Base-by-base conservation (phyloP, 2,329 filamentous ascomycete genomes). In the Talaromyces sp. region DNA sequence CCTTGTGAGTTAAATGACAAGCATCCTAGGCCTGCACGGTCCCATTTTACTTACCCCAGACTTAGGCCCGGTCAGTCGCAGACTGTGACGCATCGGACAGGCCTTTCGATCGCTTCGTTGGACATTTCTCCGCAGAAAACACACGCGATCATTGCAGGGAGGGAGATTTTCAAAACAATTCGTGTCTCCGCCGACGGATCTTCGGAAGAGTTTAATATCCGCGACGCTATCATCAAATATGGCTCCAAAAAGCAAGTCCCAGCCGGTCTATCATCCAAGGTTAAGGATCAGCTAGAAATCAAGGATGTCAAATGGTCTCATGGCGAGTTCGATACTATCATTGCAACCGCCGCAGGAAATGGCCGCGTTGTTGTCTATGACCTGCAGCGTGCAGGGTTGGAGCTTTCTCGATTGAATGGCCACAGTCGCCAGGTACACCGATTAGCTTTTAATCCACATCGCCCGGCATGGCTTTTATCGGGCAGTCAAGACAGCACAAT, bases 291-390 rank as follows among this genome's bases (percentile, higher is more conserved):
- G 63, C 78, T 88, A 65, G 83, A 85, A 59, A 85, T 87, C 65
- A 85, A 84, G 64, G 86, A 89, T 72, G 86, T 89, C 33, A 87
- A 87, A 65, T 89, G 86, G 86, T 87, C 86, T 57, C 85, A 87
- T 74, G 83, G 84, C 63, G 79, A 81, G 59, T 87, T 82, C 70
- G 82, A 81, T 67, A 81, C 83, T 63, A 82, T 82, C 67, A 85
- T 89, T 65, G 86, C 85, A 44, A 87, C 86, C 10, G 86, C 86
- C 30, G 86, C 84, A 28, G 83, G 83, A 58, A 88, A 87, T 74
- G 86, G 86, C 65, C 85, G 86, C 68, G 85, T 89, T 69, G 82
- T 87, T 59, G 73, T 88, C 61, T 89, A 88, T 71, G 85, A 89
- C 74, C 76, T 89, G 61, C 83, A 85, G 65, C 82, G 84, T 63